phyloP scores from a whole-genome alignment of 1,139 yeast genomes.

The Geotrichum cucujoidarum region DNA sequence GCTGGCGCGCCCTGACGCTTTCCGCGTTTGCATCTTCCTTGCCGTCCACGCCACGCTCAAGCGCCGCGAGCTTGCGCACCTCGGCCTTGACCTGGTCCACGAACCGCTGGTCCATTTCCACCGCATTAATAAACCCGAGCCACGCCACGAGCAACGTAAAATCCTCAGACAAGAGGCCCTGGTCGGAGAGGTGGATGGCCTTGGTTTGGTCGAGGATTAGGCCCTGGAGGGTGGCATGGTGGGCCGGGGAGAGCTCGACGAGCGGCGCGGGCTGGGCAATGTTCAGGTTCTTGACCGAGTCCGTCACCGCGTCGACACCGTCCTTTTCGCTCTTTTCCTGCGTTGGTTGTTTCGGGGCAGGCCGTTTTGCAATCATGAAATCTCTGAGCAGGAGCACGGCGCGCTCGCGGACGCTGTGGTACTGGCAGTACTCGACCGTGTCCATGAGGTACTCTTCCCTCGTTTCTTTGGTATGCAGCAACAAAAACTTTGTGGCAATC shows the following conservation, averaged over 20 bases:
- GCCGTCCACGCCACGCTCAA: too few species aligned
- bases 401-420: slow-evolving; percentile 52
- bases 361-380: too few species aligned
- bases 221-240: background rate
- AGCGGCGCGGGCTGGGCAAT: background rate
- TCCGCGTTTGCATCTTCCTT: background rate
- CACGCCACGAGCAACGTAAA: slow-evolving; percentile 49
- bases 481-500: slow-evolving; percentile 40
- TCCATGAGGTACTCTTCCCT: slow-evolving; percentile 61
- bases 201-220: background rate
- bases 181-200: background rate
- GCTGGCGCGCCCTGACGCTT: background rate
- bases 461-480: slow-evolving; percentile 51
- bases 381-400: slow-evolving; percentile 59
- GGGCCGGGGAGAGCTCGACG: background rate
- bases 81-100: background rate
- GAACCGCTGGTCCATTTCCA: slow-evolving; percentile 30
- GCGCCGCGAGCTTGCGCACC: too few species aligned
- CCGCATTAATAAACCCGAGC: slow-evolving; percentile 50
- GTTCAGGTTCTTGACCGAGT: background rate
- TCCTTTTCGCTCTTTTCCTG: background rate
- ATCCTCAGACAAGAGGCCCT: slow-evolving; percentile 27
- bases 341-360: background rate
- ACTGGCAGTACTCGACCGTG: slow-evolving; percentile 66
- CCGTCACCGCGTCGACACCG: background rate